These are phyloP conservation scores for Colletotrichum horii DNA, from an alignment of 2,329 filamentous ascomycete species.

Conservation along the genomic window DNA sequence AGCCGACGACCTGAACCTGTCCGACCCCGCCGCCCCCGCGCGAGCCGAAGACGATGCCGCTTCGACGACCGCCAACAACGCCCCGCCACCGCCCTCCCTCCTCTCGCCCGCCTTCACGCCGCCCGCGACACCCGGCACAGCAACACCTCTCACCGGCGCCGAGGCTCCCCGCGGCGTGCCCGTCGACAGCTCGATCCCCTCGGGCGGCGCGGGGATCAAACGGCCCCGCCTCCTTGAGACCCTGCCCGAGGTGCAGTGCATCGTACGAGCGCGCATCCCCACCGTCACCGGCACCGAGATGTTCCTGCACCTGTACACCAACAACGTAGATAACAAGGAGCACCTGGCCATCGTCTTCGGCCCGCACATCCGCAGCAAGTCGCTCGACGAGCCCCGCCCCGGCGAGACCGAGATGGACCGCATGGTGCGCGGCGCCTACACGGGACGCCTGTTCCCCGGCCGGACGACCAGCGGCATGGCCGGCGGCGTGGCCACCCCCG, in stretches of 20 bases:
- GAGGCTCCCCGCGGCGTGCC: conserved; percentile 57
- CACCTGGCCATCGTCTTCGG: conserved; percentile 98
- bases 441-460: conserved; percentile 85
- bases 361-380: conserved; percentile 76
- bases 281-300: conserved; percentile 92
- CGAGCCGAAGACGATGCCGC: conserved; percentile 8
- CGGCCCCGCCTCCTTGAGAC: conserved; percentile 75
- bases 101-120: conserved; percentile 88
- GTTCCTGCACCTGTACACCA: conserved; percentile 95
- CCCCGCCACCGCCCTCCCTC: conserved; percentile 66
- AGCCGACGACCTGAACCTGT: conserved; percentile 20
- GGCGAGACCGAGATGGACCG: conserved; percentile 88
- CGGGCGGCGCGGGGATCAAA: conserved; percentile 66
- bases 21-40: conserved; percentile 13
- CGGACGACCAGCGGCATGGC: conserved; percentile 74
- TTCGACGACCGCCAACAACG: conserved; percentile 18
- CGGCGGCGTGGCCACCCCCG: conserved; percentile 36
- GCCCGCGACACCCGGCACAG: conserved; percentile 65
- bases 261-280: conserved; percentile 92
- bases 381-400: conserved; percentile 72
- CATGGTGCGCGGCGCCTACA: conserved; percentile 94
- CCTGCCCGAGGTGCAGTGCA: conserved; percentile 87
- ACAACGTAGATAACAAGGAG: conserved; percentile 92
- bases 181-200: conserved; percentile 63
- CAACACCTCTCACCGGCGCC: conserved; percentile 50